Base-by-base conservation (phyloP, 169 alveolate genomes). In the Plasmodium vivax region DNA sequence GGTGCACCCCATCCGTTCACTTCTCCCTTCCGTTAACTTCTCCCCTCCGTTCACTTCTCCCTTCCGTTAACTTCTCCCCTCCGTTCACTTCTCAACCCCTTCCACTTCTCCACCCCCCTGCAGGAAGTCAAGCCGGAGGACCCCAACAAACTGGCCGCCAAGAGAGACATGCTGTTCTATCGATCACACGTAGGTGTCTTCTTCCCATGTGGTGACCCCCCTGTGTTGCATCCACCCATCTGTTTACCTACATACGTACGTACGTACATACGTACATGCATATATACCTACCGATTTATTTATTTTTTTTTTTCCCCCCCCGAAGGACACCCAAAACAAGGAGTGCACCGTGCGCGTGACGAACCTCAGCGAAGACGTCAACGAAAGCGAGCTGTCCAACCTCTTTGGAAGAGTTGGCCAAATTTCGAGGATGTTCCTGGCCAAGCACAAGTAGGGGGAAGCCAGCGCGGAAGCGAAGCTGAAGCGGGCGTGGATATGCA, bases 281-380 rank as follows among this genome's bases (percentile, higher is more conserved):
- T 36, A 36, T 36, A 36, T 36, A 36, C n/a, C n/a, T n/a, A n/a
- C n/a, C n/a, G n/a, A n/a, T 3, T 58, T 68, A 43, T 77, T 23
- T 34, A 77, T 92, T 68, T 94, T 68, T 51, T 87, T 62, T 30
- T 84, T 92, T 58, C n/a, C 72, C 88, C 62, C 77, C 92, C 62
- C 72, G 83, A 12, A 84, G 83, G 83, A 90, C 5, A 72, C 93
- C 27, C 96, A 93, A 56, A 88, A 97, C 85, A 98, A 98, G 77
- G 99, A 98, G 77, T 96, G 97, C 93, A 98, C 99, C 19, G 96
- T 98, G 83, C 95, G 99, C 54, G 98, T 98, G 82, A 97, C 99
- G 73, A 98, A 98, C 94, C 85, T 98, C 34, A 96, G 98, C 58
- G 99, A 98, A 62, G 98, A 98, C 75, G 98, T 96, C 30, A 93